phyloP scores from a whole-genome alignment of 169 alveolate genomes.

The Eimeria sp. region DNA sequence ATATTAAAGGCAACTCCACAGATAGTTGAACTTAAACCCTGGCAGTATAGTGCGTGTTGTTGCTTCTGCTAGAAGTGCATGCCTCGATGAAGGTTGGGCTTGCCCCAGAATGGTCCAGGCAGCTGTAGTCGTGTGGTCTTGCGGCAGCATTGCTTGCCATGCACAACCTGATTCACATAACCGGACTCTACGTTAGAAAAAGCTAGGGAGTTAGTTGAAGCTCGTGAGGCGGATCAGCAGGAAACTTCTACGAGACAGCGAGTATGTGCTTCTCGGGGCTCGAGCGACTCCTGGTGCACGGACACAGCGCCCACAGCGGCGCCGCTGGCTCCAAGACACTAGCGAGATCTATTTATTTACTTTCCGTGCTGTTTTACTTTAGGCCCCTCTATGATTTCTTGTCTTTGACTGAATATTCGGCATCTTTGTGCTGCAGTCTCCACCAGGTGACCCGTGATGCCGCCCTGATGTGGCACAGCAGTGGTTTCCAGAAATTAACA shows the following conservation, averaged over 20 bases:
- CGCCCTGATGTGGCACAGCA: neutral
- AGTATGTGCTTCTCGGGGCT: neutral
- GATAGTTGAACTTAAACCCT: neutral
- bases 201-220: neutral
- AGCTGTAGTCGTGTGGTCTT: neutral
- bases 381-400: neutral
- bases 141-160: neutral
- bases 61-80: neutral
- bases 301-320: neutral
- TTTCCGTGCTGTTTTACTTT: neutral
- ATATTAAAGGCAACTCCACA: neutral
- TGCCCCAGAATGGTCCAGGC: neutral
- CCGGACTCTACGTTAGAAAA: neutral
- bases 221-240: neutral
- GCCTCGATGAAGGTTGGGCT: neutral
- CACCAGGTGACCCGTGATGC: slow-evolving; percentile 41
- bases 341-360: neutral
- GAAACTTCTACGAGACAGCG: neutral
- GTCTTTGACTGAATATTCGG: neutral
- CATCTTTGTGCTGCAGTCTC: neutral
- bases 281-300: neutral
- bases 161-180: neutral
- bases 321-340: neutral
- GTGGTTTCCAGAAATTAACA: neutral
- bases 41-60: neutral